Evolutionary conservation across 257 asterid genomes (phyloP).

Genomic region (Nicotiana sylvestris): DNA sequence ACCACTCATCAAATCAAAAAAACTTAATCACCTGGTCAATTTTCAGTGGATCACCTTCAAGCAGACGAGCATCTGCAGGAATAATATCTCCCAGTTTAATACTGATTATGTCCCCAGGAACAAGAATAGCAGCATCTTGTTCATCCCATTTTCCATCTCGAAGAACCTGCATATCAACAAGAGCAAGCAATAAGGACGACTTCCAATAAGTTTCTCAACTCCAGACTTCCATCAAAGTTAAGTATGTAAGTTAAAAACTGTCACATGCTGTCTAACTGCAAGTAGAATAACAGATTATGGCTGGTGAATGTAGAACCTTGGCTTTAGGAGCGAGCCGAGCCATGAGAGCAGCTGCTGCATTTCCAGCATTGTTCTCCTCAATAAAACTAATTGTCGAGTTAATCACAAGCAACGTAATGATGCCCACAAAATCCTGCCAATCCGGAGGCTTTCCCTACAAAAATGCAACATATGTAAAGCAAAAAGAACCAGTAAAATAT

Average conservation of each 20-base stretch:
- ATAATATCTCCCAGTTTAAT: slow-evolving; percentile 88
- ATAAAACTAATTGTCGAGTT: slow-evolving; percentile 95
- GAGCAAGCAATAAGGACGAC: background rate
- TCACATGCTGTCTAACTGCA: background rate
- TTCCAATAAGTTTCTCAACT: background rate
- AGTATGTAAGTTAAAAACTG: background rate
- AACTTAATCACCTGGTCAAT: slow-evolving; percentile 70
- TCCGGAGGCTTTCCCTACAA: slow-evolving; percentile 96
- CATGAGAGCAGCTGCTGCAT: slow-evolving; percentile 99
- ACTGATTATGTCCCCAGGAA: slow-evolving; percentile 88
- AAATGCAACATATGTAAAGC: background rate
- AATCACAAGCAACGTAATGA: slow-evolving; percentile 76
- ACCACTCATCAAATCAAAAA: slow-evolving; percentile 10
- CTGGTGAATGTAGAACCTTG: slow-evolving; percentile 33
- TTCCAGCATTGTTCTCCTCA: slow-evolving; percentile 99
- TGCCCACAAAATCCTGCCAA: slow-evolving; percentile 99
- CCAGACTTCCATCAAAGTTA: background rate
- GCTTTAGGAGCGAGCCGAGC: slow-evolving; percentile 98
- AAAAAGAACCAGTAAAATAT: background rate
- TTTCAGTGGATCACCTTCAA: slow-evolving; percentile 92
- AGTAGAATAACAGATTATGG: background rate
- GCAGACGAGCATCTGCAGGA: slow-evolving; percentile 94
- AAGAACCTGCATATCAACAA: slow-evolving; percentile 48
- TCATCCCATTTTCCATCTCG: slow-evolving; percentile 96
- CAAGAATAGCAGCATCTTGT: slow-evolving; percentile 78